Conservation (phyloP, 352 stramenopile species). For the Pythium oligandrum region DNA sequence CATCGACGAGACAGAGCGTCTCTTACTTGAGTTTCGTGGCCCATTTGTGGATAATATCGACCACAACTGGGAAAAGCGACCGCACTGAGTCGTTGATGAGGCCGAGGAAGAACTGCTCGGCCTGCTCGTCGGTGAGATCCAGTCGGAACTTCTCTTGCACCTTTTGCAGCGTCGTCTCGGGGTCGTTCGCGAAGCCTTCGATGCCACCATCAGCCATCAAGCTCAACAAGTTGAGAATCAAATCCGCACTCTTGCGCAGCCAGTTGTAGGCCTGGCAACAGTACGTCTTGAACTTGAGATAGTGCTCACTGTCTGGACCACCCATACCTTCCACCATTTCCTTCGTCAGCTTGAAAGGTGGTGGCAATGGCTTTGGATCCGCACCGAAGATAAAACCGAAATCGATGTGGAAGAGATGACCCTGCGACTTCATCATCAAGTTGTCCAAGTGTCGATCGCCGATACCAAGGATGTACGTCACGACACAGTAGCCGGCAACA, state of each 20-base stretch:
- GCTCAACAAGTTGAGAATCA: constrained; percentile 98
- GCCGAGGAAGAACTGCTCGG: constrained; percentile 95
- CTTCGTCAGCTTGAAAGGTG: constrained; percentile 97
- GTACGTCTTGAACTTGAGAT: constrained; percentile 91
- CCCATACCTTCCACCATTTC: constrained; percentile 98
- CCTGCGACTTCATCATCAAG: constrained; percentile 96
- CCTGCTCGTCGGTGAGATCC: constrained; percentile 96
- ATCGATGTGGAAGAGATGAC: constrained; percentile 99
- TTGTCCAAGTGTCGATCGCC: constrained; percentile 99
- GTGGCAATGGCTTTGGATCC: constrained; percentile 98
- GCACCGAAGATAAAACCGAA: constrained; percentile 99
- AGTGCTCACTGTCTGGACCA: constrained; percentile 88
- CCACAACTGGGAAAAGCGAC: constrained; percentile 86
- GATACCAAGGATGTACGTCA: constrained; percentile 99
- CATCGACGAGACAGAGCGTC: neutral
- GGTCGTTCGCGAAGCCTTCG: constrained; percentile 86
- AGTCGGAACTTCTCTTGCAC: constrained; percentile 97
- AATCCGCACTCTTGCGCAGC: constrained; percentile 95
- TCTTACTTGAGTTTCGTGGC: constrained; percentile 58
- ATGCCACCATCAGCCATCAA: constrained; percentile 99
- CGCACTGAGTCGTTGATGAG: constrained; percentile 95
- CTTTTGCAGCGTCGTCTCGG: constrained; percentile 78
- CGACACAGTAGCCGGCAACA: constrained; percentile 98
- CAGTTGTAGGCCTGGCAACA: constrained; percentile 92
- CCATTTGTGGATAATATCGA: constrained; percentile 88